These are phyloP conservation scores for Akanthomyces uredinophilus DNA, from an alignment of 2,329 filamentous ascomycete genomes.

Conservation along the genomic window DNA sequence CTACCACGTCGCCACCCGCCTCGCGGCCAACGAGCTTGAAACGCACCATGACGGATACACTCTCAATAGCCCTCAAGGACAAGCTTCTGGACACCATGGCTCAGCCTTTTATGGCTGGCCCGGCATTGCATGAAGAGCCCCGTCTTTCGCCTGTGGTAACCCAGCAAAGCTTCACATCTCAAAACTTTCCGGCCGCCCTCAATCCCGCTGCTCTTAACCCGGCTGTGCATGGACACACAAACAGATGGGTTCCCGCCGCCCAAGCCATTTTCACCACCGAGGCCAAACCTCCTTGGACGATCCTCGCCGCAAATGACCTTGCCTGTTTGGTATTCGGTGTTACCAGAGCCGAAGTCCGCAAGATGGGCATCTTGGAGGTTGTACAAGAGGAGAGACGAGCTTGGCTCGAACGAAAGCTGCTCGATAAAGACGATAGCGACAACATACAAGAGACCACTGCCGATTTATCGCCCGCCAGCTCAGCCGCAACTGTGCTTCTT, in stretches of 20 bases:
- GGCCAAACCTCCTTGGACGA: slow-evolving; percentile 84
- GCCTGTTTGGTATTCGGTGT: slow-evolving; percentile 99
- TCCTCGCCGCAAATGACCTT: slow-evolving; percentile 91
- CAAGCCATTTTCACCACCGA: slow-evolving; percentile 99
- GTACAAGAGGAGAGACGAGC: slow-evolving; percentile 82
- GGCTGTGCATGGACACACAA: slow-evolving; percentile 78
- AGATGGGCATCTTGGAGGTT: slow-evolving; percentile 90
- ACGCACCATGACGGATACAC: slow-evolving; percentile 82
- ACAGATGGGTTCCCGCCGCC: slow-evolving; percentile 82
- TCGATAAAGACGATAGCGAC: slow-evolving; percentile 41
- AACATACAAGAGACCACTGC: slow-evolving; percentile 27
- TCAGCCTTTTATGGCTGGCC: slow-evolving; percentile 64
- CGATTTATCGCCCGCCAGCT: slow-evolving; percentile 32
- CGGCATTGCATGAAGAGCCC: slow-evolving; percentile 32
- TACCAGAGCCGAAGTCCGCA: slow-evolving; percentile 89
- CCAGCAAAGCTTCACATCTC: slow-evolving; percentile 35
- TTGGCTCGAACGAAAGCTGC: slow-evolving; percentile 85
- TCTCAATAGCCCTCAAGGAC: slow-evolving; percentile 68
- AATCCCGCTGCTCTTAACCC: slow-evolving; percentile 48
- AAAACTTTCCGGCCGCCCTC: slow-evolving; percentile 42
- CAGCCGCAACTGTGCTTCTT: slow-evolving; percentile 50
- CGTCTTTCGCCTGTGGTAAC: slow-evolving; percentile 39
- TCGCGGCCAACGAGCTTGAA: slow-evolving; percentile 66
- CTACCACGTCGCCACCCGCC: slow-evolving; percentile 43
- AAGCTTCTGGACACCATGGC: slow-evolving; percentile 81